Evolutionary conservation across 192 early-diverging fungal species (phyloP).

Genomic region (Pilobolus umbonatus): DNA sequence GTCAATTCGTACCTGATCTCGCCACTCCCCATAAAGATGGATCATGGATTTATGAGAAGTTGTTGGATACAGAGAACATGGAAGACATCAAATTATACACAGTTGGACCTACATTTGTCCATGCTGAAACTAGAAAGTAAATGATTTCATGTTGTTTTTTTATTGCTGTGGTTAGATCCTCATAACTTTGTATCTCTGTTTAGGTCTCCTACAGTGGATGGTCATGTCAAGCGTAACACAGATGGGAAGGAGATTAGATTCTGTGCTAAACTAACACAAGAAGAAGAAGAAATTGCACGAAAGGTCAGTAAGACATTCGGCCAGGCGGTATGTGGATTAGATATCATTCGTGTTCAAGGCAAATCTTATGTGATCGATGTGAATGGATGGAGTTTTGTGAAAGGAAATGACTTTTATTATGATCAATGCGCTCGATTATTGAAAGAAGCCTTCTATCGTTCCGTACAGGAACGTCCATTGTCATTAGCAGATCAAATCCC

Average conservation of each 20-base stretch:
- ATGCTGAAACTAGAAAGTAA: conserved; percentile 94
- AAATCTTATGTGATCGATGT: conserved; percentile 94
- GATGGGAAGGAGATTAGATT: conserved; percentile 98
- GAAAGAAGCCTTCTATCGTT: conserved; percentile 71
- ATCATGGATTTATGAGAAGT: conserved; percentile 93
- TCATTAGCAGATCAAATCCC: conserved; percentile 22
- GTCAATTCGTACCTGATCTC: conserved; percentile 76
- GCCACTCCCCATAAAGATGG: conserved; percentile 63
- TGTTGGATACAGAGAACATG: conserved; percentile 89
- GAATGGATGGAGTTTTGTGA: conserved; percentile 99
- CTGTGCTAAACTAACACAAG: conserved; percentile 69
- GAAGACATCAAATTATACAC: conserved; percentile 99
- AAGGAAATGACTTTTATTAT: conserved; percentile 92
- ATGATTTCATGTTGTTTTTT: not conserved
- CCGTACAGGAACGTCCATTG: conserved; percentile 27
- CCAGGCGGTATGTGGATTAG: conserved; percentile 94
- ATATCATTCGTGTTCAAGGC: conserved; percentile 79
- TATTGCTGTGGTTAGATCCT: too few species aligned
- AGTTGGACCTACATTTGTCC: conserved; percentile 78
- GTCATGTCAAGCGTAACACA: conserved; percentile 88
- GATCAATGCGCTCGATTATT: conserved; percentile 76
- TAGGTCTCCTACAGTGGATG: conserved; percentile 93
- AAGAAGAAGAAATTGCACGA: conserved; percentile 76
- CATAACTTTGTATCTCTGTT: not conserved
- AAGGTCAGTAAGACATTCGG: conserved; percentile 78